Evolutionary conservation across 805 yeast species (phyloP), one percentile per base, ranked within the genome.

Genomic region (Starmera dryadoides): DNA sequence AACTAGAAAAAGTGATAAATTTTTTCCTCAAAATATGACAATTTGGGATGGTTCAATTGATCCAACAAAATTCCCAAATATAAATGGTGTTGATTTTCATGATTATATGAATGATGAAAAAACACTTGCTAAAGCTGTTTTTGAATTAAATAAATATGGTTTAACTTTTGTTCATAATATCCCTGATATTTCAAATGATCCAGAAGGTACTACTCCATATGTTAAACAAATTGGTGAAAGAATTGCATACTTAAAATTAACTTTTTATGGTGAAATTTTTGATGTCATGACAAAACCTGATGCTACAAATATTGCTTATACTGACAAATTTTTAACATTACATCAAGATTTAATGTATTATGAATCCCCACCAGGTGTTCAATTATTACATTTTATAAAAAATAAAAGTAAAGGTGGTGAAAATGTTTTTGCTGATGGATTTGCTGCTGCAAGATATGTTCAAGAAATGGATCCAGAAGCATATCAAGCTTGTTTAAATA

Each of bases 331-430:
- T 47, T 66, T 85, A 31, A 88, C 88, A 3, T 64, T 84, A 36
- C 94, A 84, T 50, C 84, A 81, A 82, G 93, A 85, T 52, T 65
- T 84, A 20, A 66, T 79, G 34, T 84, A 83, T 60, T 78, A 82
- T 52, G 89, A 84, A 55, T 77, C 87, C 10, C 89, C 89, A 3
- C 94, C 94, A 2, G 91, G 91, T 1, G 60, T 84, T 33, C 89
- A 84, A 56, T 55, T 81, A 30, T 64, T 84, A 33, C 93, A 84
- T 48, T 69, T 75, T 38, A 69, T 78, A 29, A 58, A 67, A 35
- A 75, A 77, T 49, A 53, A 51, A 17, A 73, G 81, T 10, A 47
- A 48, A 9, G 88, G 86, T 11, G 91, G 88, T 10, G 85, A 80
- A 46, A 80, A 76, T 35, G 58, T 78, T 11, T 84, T 81, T 62